Base-by-base conservation (phyloP, 768 basidiomycete genomes). In the Mycena indigotica region DNA sequence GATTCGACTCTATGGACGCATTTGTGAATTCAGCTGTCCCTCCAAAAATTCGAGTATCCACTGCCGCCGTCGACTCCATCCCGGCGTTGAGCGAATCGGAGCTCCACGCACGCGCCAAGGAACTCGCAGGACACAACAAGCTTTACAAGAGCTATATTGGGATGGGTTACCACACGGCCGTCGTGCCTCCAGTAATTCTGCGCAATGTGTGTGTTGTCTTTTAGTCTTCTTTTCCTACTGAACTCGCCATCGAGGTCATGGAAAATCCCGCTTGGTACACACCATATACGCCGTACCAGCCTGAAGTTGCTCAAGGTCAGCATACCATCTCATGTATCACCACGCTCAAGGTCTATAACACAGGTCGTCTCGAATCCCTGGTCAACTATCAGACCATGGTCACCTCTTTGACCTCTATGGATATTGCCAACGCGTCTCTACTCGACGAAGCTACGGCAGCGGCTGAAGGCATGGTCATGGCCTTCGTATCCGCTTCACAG, bases 221-320 rank as follows among this genome's bases (percentile, higher is more conserved):
- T 41, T 16, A 49, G 29, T 50, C 49, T 13, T 13, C 1, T 39
- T 40, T 28, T 17, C 23, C 51, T 52, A 19, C 32, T 39, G 12
- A 40, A 28, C 61, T 17, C 50, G n/a, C 50, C 51, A 26, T 55
- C 2, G 55, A 92, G 91, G 77, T 93, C 58, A 86, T 89, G 78
- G 95, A 99, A 74, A 98, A 96, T 69, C 96, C 95, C 25, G 93
- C 90, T 3, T 99, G 96, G 96, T 98, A 98, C 73, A 98, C 95
- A 5, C 93, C 89, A 16, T 95, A 96, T 72, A 95, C 95, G 0
- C 93, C 94, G 1, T 95, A 95, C 74, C 94, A 97, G 67, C 95
- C 96, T 1, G 96, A 99, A 80, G 90, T 98, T 71, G 87, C 96
- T n/a, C 96, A 99, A 85, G 96, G 93, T 90, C 66, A 24, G 75